Conservation (phyloP, 768 basidiomycete genomes). For the Sarcodon aspratus region DNA sequence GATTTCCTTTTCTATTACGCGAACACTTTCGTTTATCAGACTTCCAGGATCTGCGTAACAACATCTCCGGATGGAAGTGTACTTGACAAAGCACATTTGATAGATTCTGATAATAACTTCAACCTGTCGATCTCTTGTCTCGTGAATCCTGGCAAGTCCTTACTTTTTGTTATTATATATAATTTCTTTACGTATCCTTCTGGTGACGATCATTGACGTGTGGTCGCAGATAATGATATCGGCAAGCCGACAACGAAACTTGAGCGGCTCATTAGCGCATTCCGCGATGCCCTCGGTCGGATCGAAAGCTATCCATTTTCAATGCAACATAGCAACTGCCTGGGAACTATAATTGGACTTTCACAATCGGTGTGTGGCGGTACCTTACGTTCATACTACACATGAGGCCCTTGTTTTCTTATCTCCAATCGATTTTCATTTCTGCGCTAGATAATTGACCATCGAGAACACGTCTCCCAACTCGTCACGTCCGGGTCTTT, state of each 20-base stretch:
- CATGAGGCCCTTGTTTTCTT: too few species aligned
- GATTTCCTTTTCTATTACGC: slow-evolving; percentile 65
- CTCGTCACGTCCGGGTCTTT: too few species aligned
- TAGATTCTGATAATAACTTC: slow-evolving; percentile 10
- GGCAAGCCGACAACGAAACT: slow-evolving; percentile 23
- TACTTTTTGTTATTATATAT: neutral
- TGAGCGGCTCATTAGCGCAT: slow-evolving; percentile 19
- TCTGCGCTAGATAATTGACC: too few species aligned
- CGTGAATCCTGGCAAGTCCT: slow-evolving; percentile 24
- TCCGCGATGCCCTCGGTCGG: slow-evolving; percentile 20
- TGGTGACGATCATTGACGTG: neutral
- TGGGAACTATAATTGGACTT: slow-evolving; percentile 13
- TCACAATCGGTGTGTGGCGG: slow-evolving; percentile 8
- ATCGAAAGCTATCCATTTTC: slow-evolving; percentile 6
- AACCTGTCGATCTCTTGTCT: slow-evolving; percentile 30
- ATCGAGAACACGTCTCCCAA: too few species aligned
- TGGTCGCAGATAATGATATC: slow-evolving; percentile 25
- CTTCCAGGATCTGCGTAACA: slow-evolving; percentile 28
- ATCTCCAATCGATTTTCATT: too few species aligned
- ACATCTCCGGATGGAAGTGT: slow-evolving; percentile 21
- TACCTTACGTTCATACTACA: too few species aligned
- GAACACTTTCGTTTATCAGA: slow-evolving; percentile 26
- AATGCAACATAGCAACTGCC: slow-evolving; percentile 6
- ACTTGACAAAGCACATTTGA: slow-evolving; percentile 18
- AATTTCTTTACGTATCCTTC: neutral